These are phyloP conservation scores for Penicillium sp. DNA, from an alignment of 2,329 filamentous ascomycete species.

Conservation along the genomic window DNA sequence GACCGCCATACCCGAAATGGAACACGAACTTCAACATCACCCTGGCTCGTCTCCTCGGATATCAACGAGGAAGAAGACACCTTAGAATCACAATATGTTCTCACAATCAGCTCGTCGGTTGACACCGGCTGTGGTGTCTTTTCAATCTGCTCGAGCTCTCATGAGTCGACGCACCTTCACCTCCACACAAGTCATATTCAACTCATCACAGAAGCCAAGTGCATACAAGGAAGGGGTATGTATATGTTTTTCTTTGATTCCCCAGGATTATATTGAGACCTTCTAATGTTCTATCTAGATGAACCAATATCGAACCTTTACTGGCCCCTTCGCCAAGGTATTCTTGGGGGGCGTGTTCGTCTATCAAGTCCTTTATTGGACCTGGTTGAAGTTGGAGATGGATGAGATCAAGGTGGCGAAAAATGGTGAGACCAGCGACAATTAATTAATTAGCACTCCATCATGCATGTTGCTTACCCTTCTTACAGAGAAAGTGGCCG, in stretches of 20 bases:
- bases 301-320: slow-evolving; percentile 42
- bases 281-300: slow-evolving; percentile 30
- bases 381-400: slow-evolving; percentile 50
- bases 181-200: slow-evolving; percentile 8
- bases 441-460: background rate
- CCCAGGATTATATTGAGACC: background rate
- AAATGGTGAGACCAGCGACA: slow-evolving; percentile 31
- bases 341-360: slow-evolving; percentile 51
- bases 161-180: slow-evolving; percentile 6
- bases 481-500: slow-evolving; percentile 35
- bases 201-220: slow-evolving; percentile 9
- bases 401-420: slow-evolving; percentile 46
- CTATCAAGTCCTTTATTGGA: slow-evolving; percentile 51
- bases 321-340: slow-evolving; percentile 48
- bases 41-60: slow-evolving; percentile 11
- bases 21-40: slow-evolving; percentile 15
- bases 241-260: background rate
- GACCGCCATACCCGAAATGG: slow-evolving; percentile 4
- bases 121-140: background rate
- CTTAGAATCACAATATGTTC: background rate
- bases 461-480: background rate
- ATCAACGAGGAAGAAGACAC: background rate
- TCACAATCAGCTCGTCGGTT: slow-evolving; percentile 1
- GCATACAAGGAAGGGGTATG: slow-evolving; percentile 35
- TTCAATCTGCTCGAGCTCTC: slow-evolving; percentile 8